These are phyloP conservation scores for Piloderma croceum DNA, from an alignment of 768 basidiomycete species.

Conservation along the genomic window DNA sequence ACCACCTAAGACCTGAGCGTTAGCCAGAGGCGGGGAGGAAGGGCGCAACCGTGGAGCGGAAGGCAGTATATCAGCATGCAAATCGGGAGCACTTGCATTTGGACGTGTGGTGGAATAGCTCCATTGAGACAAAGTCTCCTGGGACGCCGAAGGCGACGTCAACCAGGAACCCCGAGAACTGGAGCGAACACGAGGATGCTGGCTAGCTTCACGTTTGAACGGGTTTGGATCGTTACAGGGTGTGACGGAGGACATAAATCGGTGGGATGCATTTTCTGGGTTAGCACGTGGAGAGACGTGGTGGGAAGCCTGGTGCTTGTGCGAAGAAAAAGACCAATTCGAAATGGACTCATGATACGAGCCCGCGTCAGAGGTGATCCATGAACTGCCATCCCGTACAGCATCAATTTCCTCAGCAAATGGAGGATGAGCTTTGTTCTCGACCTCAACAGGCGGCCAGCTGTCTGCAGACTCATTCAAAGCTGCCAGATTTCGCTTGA, in stretches of 20 bases:
- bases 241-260: slow-evolving; percentile 42
- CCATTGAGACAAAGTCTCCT: slow-evolving; percentile 58
- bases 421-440: slow-evolving; percentile 53
- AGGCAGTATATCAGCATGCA: slow-evolving; percentile 37
- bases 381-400: slow-evolving; percentile 71
- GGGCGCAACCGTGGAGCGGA: slow-evolving; percentile 37
- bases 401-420: slow-evolving; percentile 73
- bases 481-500: slow-evolving; percentile 59
- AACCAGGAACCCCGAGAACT: slow-evolving; percentile 74
- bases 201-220: slow-evolving; percentile 49
- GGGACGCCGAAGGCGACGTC: slow-evolving; percentile 55
- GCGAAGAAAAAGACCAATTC: slow-evolving; percentile 70
- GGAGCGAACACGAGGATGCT: slow-evolving; percentile 39
- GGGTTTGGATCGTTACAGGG: slow-evolving; percentile 57
- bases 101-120: slow-evolving; percentile 53
- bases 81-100: slow-evolving; percentile 36
- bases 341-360: slow-evolving; percentile 54
- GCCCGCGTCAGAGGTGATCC: slow-evolving; percentile 65
- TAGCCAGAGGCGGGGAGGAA: slow-evolving; percentile 47
- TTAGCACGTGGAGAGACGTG: slow-evolving; percentile 41
- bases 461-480: slow-evolving; percentile 45
- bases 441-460: slow-evolving; percentile 56
- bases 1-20: slow-evolving; percentile 60
- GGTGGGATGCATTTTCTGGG: slow-evolving; percentile 35
- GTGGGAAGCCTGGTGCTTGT: slow-evolving; percentile 28